These are phyloP conservation scores for Striga asiatica DNA, from an alignment of 257 asterid genomes.

Conservation along the genomic window DNA sequence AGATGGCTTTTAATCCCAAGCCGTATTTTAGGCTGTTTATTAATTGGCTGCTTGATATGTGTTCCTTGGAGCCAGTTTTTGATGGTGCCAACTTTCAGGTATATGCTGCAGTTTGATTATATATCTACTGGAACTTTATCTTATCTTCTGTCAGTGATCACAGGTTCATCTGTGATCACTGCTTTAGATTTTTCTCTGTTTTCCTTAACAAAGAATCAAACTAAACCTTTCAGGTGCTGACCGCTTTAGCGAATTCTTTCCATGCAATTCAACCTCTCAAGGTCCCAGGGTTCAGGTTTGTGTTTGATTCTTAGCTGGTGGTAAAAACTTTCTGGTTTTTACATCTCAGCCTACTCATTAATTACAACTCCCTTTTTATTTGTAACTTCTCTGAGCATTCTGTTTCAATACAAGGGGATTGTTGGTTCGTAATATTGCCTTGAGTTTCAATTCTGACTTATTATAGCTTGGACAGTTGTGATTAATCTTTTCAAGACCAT, in stretches of 20 bases:
- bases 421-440: neutral
- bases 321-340: too few species aligned
- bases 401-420: too few species aligned
- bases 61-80: conserved; percentile 78
- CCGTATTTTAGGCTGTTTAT: conserved; percentile 87
- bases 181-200: neutral
- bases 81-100: conserved; percentile 99
- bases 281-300: conserved; percentile 92
- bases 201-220: neutral
- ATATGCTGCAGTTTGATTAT: conserved; percentile 1
- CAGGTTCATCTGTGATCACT: neutral
- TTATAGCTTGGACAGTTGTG: too few species aligned
- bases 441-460: too few species aligned
- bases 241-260: conserved; percentile 77
- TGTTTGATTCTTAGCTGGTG: neutral
- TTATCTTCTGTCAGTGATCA: neutral
- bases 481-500: neutral
- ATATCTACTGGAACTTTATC: neutral
- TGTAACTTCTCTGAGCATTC: too few species aligned
- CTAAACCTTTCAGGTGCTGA: conserved; percentile 49
- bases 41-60: conserved; percentile 85
- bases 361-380: too few species aligned
- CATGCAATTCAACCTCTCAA: conserved; percentile 96
- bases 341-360: too few species aligned
- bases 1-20: conserved; percentile 62